These are phyloP conservation scores for Staphylotrichum tortipilum DNA, from an alignment of 495 filamentous ascomycete genomes.

Conservation along the genomic window DNA sequence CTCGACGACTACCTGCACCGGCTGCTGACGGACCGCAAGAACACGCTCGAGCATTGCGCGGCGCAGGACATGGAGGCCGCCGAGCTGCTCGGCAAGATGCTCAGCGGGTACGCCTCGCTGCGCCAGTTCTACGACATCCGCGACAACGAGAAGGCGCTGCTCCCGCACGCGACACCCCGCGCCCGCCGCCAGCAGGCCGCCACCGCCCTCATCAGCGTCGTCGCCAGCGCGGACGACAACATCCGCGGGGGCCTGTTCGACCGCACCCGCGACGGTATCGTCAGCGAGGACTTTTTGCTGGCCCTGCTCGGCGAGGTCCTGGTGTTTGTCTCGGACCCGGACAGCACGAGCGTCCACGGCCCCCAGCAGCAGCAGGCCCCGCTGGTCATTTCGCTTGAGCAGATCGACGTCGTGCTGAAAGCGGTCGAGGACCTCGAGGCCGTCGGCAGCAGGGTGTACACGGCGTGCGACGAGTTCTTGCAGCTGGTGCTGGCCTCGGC, in stretches of 20 bases:
- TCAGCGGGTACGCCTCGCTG: conserved; percentile 85
- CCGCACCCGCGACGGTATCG: conserved; percentile 63
- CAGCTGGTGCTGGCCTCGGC: conserved; percentile 41
- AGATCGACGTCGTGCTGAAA: conserved; percentile 68
- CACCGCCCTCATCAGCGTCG: conserved; percentile 63
- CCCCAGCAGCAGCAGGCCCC: conserved; percentile 13
- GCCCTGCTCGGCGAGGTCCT: conserved; percentile 74
- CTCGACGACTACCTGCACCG: conserved; percentile 59
- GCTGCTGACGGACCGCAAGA: conserved; percentile 58
- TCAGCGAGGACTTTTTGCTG: conserved; percentile 78
- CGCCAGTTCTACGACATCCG: conserved; percentile 81
- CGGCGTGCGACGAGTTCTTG: conserved; percentile 63
- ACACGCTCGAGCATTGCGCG: conserved; percentile 55
- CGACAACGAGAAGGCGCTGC: conserved; percentile 40
- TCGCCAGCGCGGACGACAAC: conserved; percentile 74
- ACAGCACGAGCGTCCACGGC: conserved; percentile 23
- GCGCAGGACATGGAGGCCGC: conserved; percentile 67
- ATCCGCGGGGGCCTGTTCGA: conserved; percentile 85
- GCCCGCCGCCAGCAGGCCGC: conserved; percentile 59
- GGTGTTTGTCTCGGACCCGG: conserved; percentile 58
- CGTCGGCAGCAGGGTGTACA: conserved; percentile 59
- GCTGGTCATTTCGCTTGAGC: conserved; percentile 47
- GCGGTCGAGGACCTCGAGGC: conserved; percentile 77
- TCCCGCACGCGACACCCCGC: conserved; percentile 30
- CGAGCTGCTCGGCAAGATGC: conserved; percentile 64